Percentiles rank a stretch among this genome's conserved stretches.
Evolutionary conservation across 2,329 filamentous ascomycete genomes (phyloP).

Genomic region (Neofusicoccum parvum): DNA sequence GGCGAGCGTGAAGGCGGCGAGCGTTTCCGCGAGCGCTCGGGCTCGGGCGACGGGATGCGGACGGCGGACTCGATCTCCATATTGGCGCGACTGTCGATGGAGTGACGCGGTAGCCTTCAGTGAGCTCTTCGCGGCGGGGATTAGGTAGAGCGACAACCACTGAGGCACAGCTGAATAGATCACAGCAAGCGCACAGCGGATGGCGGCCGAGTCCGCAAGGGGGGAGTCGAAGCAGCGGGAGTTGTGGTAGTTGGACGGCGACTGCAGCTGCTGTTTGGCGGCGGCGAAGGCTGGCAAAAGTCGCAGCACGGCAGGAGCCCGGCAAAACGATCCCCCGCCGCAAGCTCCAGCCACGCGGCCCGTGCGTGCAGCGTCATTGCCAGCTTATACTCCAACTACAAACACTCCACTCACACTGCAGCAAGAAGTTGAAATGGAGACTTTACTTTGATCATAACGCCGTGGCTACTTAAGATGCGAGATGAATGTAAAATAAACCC

Average conservation of each 20-base stretch:
- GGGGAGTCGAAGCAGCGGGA: background rate
- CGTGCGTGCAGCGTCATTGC: background rate
- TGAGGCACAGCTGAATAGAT: background rate
- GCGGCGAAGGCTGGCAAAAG: conserved; percentile 4
- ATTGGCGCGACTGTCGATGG: background rate
- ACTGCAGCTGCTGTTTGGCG: conserved; percentile 3
- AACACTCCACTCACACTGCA: too few species aligned
- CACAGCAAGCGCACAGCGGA: background rate
- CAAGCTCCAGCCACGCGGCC: background rate
- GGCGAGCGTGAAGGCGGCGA: conserved; percentile 58
- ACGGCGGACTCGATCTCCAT: conserved; percentile 55
- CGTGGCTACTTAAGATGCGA: too few species aligned
- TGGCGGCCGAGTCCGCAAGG: background rate
- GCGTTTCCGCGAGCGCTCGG: conserved; percentile 54
- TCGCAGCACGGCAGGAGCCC: background rate
- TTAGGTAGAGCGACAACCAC: background rate
- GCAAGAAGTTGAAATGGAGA: too few species aligned
- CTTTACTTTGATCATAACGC: too few species aligned
- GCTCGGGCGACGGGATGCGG: conserved; percentile 60
- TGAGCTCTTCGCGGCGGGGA: background rate
- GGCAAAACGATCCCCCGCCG: background rate
- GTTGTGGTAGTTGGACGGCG: background rate
- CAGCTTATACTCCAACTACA: too few species aligned
- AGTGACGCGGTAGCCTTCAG: background rate
- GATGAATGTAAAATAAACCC: too few species aligned